phyloP scores from a whole-genome alignment of 2,329 filamentous ascomycete genomes.

The Bipolaris oryzae region DNA sequence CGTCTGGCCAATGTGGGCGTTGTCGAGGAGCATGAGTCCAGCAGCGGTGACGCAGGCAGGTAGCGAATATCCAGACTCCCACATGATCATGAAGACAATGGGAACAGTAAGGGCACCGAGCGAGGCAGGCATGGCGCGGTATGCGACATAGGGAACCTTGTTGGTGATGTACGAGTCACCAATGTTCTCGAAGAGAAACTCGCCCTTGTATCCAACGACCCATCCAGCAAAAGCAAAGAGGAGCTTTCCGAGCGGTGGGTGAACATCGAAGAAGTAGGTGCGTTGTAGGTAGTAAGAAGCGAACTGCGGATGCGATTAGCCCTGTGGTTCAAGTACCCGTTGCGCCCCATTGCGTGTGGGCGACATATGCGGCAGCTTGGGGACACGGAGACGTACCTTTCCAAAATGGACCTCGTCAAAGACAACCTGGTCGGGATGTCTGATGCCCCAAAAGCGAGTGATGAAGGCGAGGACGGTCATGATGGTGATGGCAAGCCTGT shows the following conservation, averaged over 20 bases:
- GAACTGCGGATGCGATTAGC: conserved; percentile 49
- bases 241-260: conserved; percentile 97
- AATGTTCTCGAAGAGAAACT: conserved; percentile 99
- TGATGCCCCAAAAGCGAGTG: conserved; percentile 95
- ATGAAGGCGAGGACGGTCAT: conserved; percentile 85
- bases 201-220: conserved; percentile 95
- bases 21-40: conserved; percentile 89
- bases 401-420: conserved; percentile 99
- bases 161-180: conserved; percentile 97
- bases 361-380: not conserved
- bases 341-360: not conserved
- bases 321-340: not conserved
- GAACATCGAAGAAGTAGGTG: conserved; percentile 99
- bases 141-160: conserved; percentile 96
- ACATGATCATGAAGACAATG: conserved; percentile 97
- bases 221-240: conserved; percentile 96
- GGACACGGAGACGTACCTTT: conserved; percentile 70
- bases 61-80: conserved; percentile 97
- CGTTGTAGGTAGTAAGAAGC: conserved; percentile 83
- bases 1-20: conserved; percentile 96
- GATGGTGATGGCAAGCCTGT: conserved; percentile 76
- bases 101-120: conserved; percentile 92
- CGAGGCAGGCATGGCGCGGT: conserved; percentile 88
- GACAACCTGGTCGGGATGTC: conserved; percentile 92
- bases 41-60: conserved; percentile 89